phyloP scores from a whole-genome alignment of 2,329 filamentous ascomycete species.

The Dactylellina sp. region DNA sequence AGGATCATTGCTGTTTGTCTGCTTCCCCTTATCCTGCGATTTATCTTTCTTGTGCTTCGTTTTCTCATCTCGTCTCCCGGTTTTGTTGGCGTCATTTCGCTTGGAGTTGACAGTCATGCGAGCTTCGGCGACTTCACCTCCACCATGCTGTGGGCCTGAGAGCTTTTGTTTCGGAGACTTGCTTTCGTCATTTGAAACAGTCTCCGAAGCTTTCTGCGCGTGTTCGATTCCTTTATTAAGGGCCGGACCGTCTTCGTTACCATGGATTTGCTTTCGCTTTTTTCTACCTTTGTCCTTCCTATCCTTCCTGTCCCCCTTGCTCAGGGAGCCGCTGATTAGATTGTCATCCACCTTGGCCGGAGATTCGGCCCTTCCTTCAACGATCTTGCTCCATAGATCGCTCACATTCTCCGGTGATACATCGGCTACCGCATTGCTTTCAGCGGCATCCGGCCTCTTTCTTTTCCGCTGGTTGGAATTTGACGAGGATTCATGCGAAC shows the following conservation, averaged over 20 bases:
- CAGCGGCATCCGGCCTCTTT: constrained; percentile 57
- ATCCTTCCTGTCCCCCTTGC: constrained; percentile 62
- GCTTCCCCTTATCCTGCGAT: constrained; percentile 28
- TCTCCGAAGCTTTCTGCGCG: constrained; percentile 13
- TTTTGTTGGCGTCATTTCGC: constrained; percentile 47
- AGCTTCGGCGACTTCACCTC: constrained; percentile 29
- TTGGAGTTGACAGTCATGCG: constrained; percentile 37
- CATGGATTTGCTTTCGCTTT: constrained; percentile 54
- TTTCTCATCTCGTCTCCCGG: constrained; percentile 47
- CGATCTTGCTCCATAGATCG: constrained; percentile 81
- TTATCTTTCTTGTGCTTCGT: constrained; percentile 28
- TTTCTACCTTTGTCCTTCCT: constrained; percentile 58
- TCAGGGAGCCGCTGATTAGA: constrained; percentile 32
- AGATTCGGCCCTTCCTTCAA: constrained; percentile 73
- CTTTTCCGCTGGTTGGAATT: constrained; percentile 74
- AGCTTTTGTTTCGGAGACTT: constrained; percentile 26
- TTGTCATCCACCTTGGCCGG: background rate
- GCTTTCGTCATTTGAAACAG: constrained; percentile 40
- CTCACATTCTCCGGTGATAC: constrained; percentile 79
- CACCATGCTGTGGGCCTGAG: constrained; percentile 28
- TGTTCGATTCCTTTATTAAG: constrained; percentile 54
- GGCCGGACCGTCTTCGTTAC: constrained; percentile 12
- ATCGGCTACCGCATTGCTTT: constrained; percentile 62
- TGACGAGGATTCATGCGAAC: constrained; percentile 67
- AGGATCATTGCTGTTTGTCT: constrained; percentile 21